Percentiles rank a stretch among this genome's conserved stretches.
Conservation (phyloP, 495 filamentous ascomycete species). For the Trichoderma virens region DNA sequence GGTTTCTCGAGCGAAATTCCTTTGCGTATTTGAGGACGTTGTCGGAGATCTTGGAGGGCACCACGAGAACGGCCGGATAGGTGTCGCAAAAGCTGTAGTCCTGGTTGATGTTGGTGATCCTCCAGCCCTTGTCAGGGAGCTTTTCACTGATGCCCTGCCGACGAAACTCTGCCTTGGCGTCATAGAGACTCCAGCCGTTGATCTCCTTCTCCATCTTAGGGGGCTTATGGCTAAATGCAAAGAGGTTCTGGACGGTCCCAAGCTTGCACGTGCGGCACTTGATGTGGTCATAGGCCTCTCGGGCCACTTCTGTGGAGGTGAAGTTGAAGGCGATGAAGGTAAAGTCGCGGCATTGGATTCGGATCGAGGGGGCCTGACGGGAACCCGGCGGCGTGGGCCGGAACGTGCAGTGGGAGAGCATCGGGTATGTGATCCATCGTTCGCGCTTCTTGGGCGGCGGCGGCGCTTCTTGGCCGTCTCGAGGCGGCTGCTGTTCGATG, state of each 20-base stretch:
- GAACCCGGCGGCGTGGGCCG: conserved; percentile 63
- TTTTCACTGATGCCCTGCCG: conserved; percentile 78
- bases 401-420: conserved; percentile 69
- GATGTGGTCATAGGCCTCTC: conserved; percentile 86
- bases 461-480: neutral
- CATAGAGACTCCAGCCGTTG: conserved; percentile 84
- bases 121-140: conserved; percentile 68
- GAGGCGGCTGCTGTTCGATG: neutral
- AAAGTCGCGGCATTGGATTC: conserved; percentile 87
- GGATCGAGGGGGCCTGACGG: conserved; percentile 70
- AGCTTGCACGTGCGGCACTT: conserved; percentile 73
- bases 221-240: conserved; percentile 80
- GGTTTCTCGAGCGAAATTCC: conserved; percentile 73
- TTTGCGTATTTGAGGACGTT: conserved; percentile 93
- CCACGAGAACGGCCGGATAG: conserved; percentile 80
- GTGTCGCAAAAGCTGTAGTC: conserved; percentile 88
- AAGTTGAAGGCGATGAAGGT: conserved; percentile 90
- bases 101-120: conserved; percentile 81
- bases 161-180: conserved; percentile 70
- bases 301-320: conserved; percentile 58
- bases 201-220: conserved; percentile 64
- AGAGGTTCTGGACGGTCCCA: conserved; percentile 79
- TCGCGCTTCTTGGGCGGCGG: conserved; percentile 52
- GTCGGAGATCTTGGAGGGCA: conserved; percentile 86
- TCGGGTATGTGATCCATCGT: conserved; percentile 89